A percentile compares a stretch with the other conserved stretches of the same genome.
Conservation (phyloP, 2,329 filamentous ascomycete species). For the Daldinia sp. region DNA sequence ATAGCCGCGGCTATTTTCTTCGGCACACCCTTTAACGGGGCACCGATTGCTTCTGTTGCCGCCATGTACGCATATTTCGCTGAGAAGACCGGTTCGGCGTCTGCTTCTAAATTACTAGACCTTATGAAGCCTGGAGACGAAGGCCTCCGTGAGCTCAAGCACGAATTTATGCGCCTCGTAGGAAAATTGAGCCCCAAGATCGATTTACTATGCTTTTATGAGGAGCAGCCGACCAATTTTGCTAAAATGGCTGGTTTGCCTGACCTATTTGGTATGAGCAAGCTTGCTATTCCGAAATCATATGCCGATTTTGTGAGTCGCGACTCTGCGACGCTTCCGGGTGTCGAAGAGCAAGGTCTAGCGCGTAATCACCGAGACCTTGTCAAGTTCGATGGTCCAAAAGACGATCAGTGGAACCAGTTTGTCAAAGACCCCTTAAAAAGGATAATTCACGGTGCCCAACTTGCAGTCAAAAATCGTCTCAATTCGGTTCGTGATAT, state of each 20-base stretch:
- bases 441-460: slow-evolving; percentile 54
- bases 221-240: slow-evolving; percentile 56
- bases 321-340: slow-evolving; percentile 56
- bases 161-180: slow-evolving; percentile 56
- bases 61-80: slow-evolving; percentile 54
- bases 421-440: slow-evolving; percentile 56
- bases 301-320: slow-evolving; percentile 56
- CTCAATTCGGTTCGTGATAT: slow-evolving; percentile 54
- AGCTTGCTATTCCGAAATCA: slow-evolving; percentile 51
- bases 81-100: slow-evolving; percentile 52
- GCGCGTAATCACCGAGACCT: slow-evolving; percentile 56
- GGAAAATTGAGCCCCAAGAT: slow-evolving; percentile 54
- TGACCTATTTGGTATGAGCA: slow-evolving; percentile 46
- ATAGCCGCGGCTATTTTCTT: slow-evolving; percentile 57
- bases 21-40: slow-evolving; percentile 57
- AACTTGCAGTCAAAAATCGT: slow-evolving; percentile 54
- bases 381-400: slow-evolving; percentile 58
- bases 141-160: slow-evolving; percentile 53
- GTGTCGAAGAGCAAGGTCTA: slow-evolving; percentile 53
- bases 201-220: slow-evolving; percentile 56
- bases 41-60: slow-evolving; percentile 53
- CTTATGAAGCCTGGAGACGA: slow-evolving; percentile 58
- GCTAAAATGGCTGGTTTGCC: slow-evolving; percentile 53
- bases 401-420: slow-evolving; percentile 54
- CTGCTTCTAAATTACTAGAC: slow-evolving; percentile 55